Conservation (phyloP, 2,329 filamentous ascomycete genomes). For the Aaosphaeria arxii region DNA sequence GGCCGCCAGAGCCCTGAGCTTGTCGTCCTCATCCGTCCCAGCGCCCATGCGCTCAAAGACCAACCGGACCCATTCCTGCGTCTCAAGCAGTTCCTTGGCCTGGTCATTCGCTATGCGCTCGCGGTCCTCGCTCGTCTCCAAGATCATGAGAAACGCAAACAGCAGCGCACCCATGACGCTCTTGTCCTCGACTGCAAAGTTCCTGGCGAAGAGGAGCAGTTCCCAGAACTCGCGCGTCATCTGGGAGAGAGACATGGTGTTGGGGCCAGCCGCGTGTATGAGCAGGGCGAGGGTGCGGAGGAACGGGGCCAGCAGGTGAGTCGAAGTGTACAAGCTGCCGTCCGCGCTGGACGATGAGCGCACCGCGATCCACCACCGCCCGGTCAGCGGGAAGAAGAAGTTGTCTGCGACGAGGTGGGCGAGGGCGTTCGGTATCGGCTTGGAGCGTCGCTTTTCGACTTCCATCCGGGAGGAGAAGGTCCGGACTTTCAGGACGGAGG, state of each 20-base stretch:
- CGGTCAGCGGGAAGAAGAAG: conserved; percentile 86
- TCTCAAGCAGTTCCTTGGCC: conserved; percentile 76
- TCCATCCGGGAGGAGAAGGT: conserved; percentile 80
- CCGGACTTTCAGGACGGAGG: conserved; percentile 81
- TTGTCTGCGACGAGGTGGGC: conserved; percentile 69
- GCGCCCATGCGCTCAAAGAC: conserved; percentile 61
- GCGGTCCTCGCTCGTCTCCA: conserved; percentile 79
- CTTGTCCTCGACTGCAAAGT: conserved; percentile 52
- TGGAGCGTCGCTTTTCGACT: conserved; percentile 57
- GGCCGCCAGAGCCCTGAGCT: conserved; percentile 74
- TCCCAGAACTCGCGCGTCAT: conserved; percentile 84
- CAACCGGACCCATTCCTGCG: conserved; percentile 76
- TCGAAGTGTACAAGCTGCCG: conserved; percentile 61
- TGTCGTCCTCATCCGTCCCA: conserved; percentile 65
- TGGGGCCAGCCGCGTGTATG: conserved; percentile 78
- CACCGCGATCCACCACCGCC: conserved; percentile 68
- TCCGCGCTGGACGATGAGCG: conserved; percentile 50
- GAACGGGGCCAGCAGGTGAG: conserved; percentile 73
- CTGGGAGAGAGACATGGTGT: conserved; percentile 70
- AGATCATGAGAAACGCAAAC: conserved; percentile 72
- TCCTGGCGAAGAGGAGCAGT: conserved; percentile 71
- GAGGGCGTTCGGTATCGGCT: conserved; percentile 71
- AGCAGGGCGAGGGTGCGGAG: conserved; percentile 83
- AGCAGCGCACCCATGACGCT: conserved; percentile 71
- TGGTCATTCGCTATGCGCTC: conserved; percentile 70